These are phyloP conservation scores for Boechera divaricarpa DNA, from an alignment of 345 rosid species.

Conservation along the genomic window DNA sequence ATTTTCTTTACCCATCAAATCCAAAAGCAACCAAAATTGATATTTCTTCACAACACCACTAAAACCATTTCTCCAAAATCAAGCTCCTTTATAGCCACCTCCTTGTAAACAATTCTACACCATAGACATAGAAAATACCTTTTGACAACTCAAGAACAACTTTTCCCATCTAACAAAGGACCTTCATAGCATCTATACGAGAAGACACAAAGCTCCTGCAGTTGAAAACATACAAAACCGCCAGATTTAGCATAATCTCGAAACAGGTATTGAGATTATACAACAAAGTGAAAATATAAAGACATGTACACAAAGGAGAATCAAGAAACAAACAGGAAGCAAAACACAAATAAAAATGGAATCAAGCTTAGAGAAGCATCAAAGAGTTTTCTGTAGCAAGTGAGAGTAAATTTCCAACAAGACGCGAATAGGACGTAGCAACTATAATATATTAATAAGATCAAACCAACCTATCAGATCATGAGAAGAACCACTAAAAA, in stretches of 20 bases:
- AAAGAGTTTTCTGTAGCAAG: neutral
- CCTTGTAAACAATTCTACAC: constrained; percentile 1
- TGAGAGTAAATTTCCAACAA: constrained; percentile 25
- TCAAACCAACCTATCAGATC: constrained; percentile 40
- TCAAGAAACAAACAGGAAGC: neutral
- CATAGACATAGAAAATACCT: constrained; percentile 10
- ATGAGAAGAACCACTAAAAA: constrained; percentile 29
- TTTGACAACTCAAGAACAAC: constrained; percentile 23
- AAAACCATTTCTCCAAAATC: constrained; percentile 21
- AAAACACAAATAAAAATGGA: constrained; percentile 14
- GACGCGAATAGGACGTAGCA: constrained; percentile 39
- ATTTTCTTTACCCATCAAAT: constrained; percentile 46
- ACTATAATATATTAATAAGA: constrained; percentile 33
- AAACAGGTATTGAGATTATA: constrained; percentile 13
- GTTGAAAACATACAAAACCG: constrained; percentile 6
- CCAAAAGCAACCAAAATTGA: constrained; percentile 28
- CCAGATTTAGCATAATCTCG: constrained; percentile 20
- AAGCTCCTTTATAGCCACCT: neutral
- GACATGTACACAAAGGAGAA: constrained; percentile 9
- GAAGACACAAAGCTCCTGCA: constrained; percentile 38
- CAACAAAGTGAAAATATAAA: neutral
- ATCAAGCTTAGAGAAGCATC: constrained; percentile 29
- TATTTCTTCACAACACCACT: constrained; percentile 13
- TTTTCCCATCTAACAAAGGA: constrained; percentile 9
- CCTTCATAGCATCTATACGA: constrained; percentile 7